These are phyloP conservation scores for Geotrichum europaeum DNA, from an alignment of 1,139 yeast species.

Conservation along the genomic window DNA sequence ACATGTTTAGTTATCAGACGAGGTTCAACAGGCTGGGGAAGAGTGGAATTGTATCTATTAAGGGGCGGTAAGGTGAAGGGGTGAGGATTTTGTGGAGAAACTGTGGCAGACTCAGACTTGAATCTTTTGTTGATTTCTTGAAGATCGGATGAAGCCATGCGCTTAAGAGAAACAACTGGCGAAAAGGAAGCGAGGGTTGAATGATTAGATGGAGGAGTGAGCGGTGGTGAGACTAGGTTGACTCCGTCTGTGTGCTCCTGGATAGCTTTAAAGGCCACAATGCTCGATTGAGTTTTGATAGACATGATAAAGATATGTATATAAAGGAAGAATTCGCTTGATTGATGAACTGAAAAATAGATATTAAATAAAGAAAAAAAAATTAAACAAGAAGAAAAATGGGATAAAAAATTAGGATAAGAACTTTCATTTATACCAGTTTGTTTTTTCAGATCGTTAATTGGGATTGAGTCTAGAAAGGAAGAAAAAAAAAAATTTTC, in stretches of 20 bases:
- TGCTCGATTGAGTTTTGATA: not conserved
- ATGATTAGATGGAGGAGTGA: slow-evolving; percentile 7
- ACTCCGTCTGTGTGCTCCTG: not conserved
- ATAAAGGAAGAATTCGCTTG: not conserved
- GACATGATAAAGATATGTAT: not conserved
- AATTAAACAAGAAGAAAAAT: not conserved
- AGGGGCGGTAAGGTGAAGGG: not conserved
- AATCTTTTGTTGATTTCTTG: not conserved
- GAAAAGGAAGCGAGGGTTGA: slow-evolving; percentile 4
- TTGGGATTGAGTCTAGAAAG: not conserved
- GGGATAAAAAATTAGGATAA: not conserved
- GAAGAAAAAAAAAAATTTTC: not conserved
- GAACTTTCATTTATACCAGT: not conserved
- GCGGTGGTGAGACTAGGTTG: slow-evolving; percentile 9
- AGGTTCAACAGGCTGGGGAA: not conserved
- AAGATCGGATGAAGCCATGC: not conserved
- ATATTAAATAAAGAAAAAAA: not conserved
- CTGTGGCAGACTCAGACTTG: not conserved
- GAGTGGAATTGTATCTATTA: not conserved
- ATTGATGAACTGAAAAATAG: not conserved
- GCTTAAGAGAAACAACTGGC: slow-evolving; percentile 2
- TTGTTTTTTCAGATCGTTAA: not conserved
- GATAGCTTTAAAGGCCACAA: not conserved
- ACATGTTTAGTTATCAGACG: not conserved
- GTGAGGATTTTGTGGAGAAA: slow-evolving; percentile 2